Base-by-base conservation (phyloP, 1,284 basidiomycete species). In the Tausonia pullulans region DNA sequence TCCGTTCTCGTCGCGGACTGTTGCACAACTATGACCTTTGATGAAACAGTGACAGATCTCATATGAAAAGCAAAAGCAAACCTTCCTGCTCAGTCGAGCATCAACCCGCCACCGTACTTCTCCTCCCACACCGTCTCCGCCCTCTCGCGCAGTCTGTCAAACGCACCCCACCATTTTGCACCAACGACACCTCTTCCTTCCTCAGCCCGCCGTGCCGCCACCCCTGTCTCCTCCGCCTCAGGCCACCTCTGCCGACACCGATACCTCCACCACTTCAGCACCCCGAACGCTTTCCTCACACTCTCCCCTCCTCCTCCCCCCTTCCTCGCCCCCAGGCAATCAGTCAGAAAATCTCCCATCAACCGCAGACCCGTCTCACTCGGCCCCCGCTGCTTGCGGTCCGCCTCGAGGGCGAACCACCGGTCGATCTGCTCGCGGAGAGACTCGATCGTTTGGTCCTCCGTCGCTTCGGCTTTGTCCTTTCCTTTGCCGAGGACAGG, bases 231-330 rank as follows among this genome's bases (percentile, higher is more conserved):
- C 51, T 78, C 78, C 45, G 78, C 76, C 54, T 79, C 78, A 49
- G 75, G 74, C 50, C 59, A 71, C 53, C 67, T 70, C 60, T 72
- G 71, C 59, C 63, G 67, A 60, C 72, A 68, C 16, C 76, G 58
- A 4, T 68, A 67, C 57, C 68, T 70, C 89, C 90, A 91, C 84
- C 87, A 91, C 71, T 81, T 84, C 77, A 90, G 78, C 39, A 89
- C 81, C 43, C 81, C 81, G 3, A 86, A 74, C 49, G 84, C 86
- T 67, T 81, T 82, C 74, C 87, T 85, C 55, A 88, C 73, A 0
- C 87, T 86, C 27, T 27, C 27, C 1, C 27, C 27, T 27, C 27
- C 27, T 27, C 27, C 27, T 13, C 78, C 79, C 69, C 87, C 82
- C 4, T 81, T 80, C 63, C 79, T 80, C 60, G 71, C 69, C 50